These are phyloP conservation scores for Silybum marianum DNA, from an alignment of 129 eudicot genomes.

Conservation along the genomic window DNA sequence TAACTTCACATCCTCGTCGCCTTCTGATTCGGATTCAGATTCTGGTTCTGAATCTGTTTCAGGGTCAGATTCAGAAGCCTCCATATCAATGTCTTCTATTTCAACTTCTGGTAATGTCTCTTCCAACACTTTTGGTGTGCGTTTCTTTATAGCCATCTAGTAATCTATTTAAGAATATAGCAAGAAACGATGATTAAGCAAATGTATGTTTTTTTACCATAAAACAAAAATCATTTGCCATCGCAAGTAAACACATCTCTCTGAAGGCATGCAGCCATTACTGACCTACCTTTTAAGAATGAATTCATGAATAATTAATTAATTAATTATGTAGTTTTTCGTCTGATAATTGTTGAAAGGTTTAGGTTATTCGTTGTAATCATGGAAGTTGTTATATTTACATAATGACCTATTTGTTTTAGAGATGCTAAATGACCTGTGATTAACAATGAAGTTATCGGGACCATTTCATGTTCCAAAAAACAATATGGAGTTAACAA, in stretches of 20 bases:
- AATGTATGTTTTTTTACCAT: background rate
- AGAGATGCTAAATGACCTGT: background rate
- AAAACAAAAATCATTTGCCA: background rate
- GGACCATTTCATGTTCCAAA: background rate
- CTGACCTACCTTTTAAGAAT: background rate
- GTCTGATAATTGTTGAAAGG: background rate
- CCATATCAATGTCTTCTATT: constrained; percentile 43
- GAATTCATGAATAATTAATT: background rate
- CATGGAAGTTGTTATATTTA: background rate
- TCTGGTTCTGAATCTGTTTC: constrained; percentile 56
- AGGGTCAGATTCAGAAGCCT: constrained; percentile 27
- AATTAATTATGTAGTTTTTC: background rate
- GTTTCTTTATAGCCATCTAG: constrained; percentile 36
- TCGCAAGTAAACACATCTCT: background rate
- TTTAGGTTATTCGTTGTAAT: background rate
- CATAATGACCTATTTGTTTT: background rate
- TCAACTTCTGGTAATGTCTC: constrained; percentile 12
- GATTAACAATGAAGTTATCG: background rate
- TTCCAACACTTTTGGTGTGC: constrained; percentile 3
- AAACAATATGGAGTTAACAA: background rate
- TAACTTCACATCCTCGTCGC: constrained; percentile 52
- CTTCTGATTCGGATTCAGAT: constrained; percentile 61
- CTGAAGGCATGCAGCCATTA: background rate
- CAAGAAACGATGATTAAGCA: background rate
- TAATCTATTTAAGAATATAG: constrained; percentile 15